Base-by-base conservation (phyloP, 805 yeast species). In the Ogataea wickerhamii region DNA sequence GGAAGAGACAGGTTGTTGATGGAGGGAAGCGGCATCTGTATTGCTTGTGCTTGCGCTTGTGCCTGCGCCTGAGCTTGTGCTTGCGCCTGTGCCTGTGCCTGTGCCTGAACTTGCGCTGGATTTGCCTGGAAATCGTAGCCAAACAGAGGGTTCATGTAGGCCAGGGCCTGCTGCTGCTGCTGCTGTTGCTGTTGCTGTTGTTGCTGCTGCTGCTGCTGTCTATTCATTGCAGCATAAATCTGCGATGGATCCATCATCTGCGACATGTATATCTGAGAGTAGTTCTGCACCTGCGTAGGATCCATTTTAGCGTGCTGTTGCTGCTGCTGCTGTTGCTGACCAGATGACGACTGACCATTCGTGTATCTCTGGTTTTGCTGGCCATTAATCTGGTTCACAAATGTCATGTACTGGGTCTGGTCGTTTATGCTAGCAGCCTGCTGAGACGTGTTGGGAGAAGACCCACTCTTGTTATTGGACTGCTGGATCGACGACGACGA, bases 1-100 rank as follows among this genome's bases (percentile, higher is more conserved):
- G 65, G 65, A 37, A 60, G 40, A 12, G 61, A 51, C 28, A 60
- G 44, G 25, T 55, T 55, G 40, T 55, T 60, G 25, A 60, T 56
- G 2, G 61, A 51, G 5, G 62, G 62, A 18, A 50, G 40, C 10
- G 55, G 45, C 46, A 45, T 45, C 32, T 51, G 55, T 37, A 49
- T 41, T 24, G 47, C 45, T 27, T 45, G 49, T 4, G 44, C 45
- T 24, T 42, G 47, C 3, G 43, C 47, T 16, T 45, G 51, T 8
- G 37, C 41, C 28, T 41, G 47, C 11, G 44, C 45, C 25, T 44
- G 51, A 2, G 45, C 43, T 18, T 44, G 51, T 7, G 43, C 44
- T 22, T 48, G 54, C 7, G 46, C 47, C 34, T 40, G 51, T 4
- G 46, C 44, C 31, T 45, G 45, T 10, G 44, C 38, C 19, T 45